phyloP scores from a whole-genome alignment of 345 rosid species.

The Sapria himalayana region DNA sequence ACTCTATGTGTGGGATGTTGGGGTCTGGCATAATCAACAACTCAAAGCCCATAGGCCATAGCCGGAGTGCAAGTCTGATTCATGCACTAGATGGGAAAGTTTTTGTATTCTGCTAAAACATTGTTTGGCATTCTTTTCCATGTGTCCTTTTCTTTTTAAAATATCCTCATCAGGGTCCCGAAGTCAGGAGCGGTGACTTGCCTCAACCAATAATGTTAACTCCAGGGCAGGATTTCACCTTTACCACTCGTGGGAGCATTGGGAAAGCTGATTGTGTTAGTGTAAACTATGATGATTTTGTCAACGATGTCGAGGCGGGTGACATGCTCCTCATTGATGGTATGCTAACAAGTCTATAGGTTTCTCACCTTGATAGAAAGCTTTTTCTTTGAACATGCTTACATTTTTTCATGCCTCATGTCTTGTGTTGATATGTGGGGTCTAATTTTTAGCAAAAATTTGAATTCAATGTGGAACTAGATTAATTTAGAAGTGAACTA shows the following conservation, averaged over 20 bases:
- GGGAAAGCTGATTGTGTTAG: constrained; percentile 74
- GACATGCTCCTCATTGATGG: constrained; percentile 99
- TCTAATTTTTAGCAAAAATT: too few relatives aligned
- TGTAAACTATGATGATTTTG: constrained; percentile 94
- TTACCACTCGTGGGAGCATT: constrained; percentile 78
- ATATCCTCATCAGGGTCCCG: constrained; percentile 53
- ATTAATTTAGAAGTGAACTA: too few relatives aligned
- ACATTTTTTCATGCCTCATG: not conserved
- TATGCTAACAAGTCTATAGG: too few relatives aligned
- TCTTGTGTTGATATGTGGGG: not conserved
- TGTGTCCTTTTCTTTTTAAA: not conserved
- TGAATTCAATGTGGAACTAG: too few relatives aligned
- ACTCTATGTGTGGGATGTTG: too few relatives aligned
- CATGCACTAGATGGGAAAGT: too few relatives aligned
- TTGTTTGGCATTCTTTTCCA: not conserved
- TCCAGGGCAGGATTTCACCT: constrained; percentile 82
- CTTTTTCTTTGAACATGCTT: constrained; percentile 1
- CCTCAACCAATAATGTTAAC: constrained; percentile 61
- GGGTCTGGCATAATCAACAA: too few relatives aligned
- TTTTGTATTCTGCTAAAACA: constrained; percentile 4
- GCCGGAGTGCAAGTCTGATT: too few relatives aligned
- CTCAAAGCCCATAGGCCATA: too few relatives aligned
- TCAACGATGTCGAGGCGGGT: constrained; percentile 73
- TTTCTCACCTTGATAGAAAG: too few relatives aligned
- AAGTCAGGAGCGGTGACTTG: constrained; percentile 96